Evolutionary conservation across 768 basidiomycete genomes (phyloP).

Genomic region (Suillus brevipes): DNA sequence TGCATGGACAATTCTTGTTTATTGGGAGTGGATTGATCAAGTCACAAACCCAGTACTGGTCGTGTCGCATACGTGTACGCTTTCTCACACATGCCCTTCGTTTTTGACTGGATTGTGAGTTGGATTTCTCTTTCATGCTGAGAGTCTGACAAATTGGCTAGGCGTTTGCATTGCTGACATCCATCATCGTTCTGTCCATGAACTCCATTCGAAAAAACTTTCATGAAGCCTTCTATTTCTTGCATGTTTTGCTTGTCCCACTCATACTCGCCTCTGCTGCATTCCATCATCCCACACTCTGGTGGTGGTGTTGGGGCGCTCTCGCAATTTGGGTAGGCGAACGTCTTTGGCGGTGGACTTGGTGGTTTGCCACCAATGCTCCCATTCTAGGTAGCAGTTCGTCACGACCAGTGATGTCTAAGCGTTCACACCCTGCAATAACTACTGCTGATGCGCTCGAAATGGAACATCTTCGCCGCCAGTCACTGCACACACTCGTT

Average conservation of each 20-base stretch:
- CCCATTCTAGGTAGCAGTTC: constrained; percentile 35
- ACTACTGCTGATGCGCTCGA: constrained; percentile 24
- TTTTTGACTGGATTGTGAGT: constrained; percentile 59
- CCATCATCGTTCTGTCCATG: constrained; percentile 53
- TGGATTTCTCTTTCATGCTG: constrained; percentile 12
- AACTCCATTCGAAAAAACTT: constrained; percentile 49
- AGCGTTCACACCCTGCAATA: constrained; percentile 3
- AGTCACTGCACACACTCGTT: constrained; percentile 8
- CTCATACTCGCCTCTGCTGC: constrained; percentile 59
- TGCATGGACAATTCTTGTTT: no score
- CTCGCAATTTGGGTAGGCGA: constrained; percentile 64
- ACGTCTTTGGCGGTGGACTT: constrained; percentile 52
- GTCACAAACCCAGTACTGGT: constrained; percentile 40
- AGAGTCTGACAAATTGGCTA: constrained; percentile 25
- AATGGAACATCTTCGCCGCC: constrained; percentile 20
- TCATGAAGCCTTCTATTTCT: constrained; percentile 66
- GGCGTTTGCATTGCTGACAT: constrained; percentile 57
- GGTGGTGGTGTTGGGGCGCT: constrained; percentile 69
- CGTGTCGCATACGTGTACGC: constrained; percentile 49
- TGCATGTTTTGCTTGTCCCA: constrained; percentile 64
- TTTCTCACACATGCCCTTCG: constrained; percentile 60
- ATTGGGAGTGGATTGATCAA: no score
- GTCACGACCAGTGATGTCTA: background rate
- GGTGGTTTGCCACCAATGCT: constrained; percentile 63
- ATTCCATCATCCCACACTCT: constrained; percentile 65